phyloP scores from a whole-genome alignment of 169 alveolate genomes.

The Plasmodium reichenowi region DNA sequence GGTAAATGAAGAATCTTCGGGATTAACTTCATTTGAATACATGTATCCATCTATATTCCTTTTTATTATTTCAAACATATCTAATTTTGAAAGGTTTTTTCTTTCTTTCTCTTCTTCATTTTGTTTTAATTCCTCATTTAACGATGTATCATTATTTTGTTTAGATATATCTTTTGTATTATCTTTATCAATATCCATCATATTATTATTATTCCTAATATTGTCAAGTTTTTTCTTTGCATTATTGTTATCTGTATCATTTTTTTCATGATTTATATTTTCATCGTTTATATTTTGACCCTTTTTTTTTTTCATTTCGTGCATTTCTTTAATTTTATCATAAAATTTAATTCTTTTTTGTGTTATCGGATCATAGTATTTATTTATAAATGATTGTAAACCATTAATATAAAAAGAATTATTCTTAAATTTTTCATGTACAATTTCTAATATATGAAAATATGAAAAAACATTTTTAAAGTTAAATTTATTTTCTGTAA shows the following conservation, averaged over 20 bases:
- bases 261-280: background rate
- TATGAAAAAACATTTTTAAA: conserved; percentile 74
- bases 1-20: conserved; percentile 67
- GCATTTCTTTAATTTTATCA: conserved; percentile 45
- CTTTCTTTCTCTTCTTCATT: background rate
- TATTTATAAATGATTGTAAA: conserved; percentile 70
- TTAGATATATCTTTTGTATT: background rate
- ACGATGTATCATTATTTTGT: background rate
- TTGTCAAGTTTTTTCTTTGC: background rate
- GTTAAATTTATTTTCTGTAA: conserved; percentile 63
- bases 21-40: conserved; percentile 50
- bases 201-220: background rate
- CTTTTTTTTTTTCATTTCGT: conserved; percentile 39
- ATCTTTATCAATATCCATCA: background rate
- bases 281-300: conserved; percentile 1
- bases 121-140: background rate
- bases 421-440: conserved; percentile 71
- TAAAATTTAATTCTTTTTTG: conserved; percentile 60
- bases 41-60: conserved; percentile 18
- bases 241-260: background rate
- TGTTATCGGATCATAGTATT: conserved; percentile 70
- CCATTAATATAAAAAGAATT: conserved; percentile 72
- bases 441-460: conserved; percentile 72
- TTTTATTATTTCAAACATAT: conserved; percentile 48
- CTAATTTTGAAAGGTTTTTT: conserved; percentile 6